Evolutionary conservation across 2,329 filamentous ascomycete genomes (phyloP).

Genomic region (Rhinocladiella similis): DNA sequence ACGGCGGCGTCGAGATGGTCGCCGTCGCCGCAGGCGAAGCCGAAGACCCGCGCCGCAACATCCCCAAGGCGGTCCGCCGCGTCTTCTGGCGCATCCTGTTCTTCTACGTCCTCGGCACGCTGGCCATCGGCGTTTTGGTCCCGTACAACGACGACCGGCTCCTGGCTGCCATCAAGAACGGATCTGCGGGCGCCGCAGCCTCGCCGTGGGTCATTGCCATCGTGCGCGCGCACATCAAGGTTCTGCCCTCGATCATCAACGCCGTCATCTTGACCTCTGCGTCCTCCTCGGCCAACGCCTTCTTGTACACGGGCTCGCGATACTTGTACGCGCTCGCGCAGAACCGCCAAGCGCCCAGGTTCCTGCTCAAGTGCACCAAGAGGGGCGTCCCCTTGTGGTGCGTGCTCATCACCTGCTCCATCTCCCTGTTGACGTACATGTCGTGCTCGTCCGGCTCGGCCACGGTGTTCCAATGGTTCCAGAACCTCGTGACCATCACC

Average conservation of each 20-base stretch:
- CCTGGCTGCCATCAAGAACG: slow-evolving; percentile 40
- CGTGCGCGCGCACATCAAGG: slow-evolving; percentile 52
- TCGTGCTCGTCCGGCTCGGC: slow-evolving; percentile 64
- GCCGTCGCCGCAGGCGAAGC: slow-evolving; percentile 52
- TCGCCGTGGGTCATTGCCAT: slow-evolving; percentile 61
- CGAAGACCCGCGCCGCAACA: slow-evolving; percentile 44
- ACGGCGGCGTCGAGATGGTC: slow-evolving; percentile 53
- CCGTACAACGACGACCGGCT: slow-evolving; percentile 64
- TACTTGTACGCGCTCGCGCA: slow-evolving; percentile 50
- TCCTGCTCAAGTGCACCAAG: slow-evolving; percentile 60
- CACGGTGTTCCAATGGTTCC: slow-evolving; percentile 70
- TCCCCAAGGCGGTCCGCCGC: slow-evolving; percentile 43
- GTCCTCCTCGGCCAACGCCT: slow-evolving; percentile 69
- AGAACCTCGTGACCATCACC: slow-evolving; percentile 53
- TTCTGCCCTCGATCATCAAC: slow-evolving; percentile 72
- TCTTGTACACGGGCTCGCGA: slow-evolving; percentile 56
- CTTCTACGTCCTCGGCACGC: slow-evolving; percentile 76
- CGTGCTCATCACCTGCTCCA: slow-evolving; percentile 62
- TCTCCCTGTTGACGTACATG: slow-evolving; percentile 70
- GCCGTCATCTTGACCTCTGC: slow-evolving; percentile 72
- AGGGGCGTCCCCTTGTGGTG: slow-evolving; percentile 66
- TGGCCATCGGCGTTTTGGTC: slow-evolving; percentile 74
- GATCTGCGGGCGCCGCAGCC: neutral
- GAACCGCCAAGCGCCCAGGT: slow-evolving; percentile 52
- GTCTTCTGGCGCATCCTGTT: slow-evolving; percentile 61